Conservation (phyloP, 768 basidiomycete species). For the Lactifluus pinguis region DNA sequence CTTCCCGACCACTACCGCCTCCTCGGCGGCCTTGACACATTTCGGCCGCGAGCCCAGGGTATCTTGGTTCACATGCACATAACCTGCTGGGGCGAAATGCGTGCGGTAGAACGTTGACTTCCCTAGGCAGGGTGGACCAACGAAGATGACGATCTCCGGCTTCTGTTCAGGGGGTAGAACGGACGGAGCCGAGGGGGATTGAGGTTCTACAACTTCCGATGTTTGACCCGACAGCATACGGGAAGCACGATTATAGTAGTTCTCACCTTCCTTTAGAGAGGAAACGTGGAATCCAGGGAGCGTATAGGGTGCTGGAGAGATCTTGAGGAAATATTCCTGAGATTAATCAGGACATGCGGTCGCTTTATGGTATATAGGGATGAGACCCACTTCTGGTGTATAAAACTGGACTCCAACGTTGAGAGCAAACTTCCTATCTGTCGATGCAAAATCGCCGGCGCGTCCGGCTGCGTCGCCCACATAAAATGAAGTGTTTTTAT, state of each 20-base stretch:
- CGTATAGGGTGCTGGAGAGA: conserved; percentile 33
- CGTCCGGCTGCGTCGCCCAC: conserved; percentile 91
- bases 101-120: conserved; percentile 74
- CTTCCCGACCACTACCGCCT: conserved; percentile 42
- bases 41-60: conserved; percentile 62
- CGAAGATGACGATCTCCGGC: conserved; percentile 49
- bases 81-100: conserved; percentile 59
- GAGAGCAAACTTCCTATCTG: conserved; percentile 78
- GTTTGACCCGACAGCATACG: conserved; percentile 26
- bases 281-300: conserved; percentile 67
- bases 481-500: conserved; percentile 59
- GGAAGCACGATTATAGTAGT: neutral
- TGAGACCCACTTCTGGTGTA: conserved; percentile 69
- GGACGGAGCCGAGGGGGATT: conserved; percentile 31
- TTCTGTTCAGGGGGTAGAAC: neutral
- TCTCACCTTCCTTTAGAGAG: conserved; percentile 26
- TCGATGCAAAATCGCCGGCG: conserved; percentile 63
- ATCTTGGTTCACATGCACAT: conserved; percentile 86
- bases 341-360: neutral
- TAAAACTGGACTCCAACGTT: conserved; percentile 67
- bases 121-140: conserved; percentile 58
- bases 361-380: neutral
- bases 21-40: conserved; percentile 59
- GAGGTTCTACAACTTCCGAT: conserved; percentile 40
- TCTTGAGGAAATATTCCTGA: conserved; percentile 73